phyloP scores from a whole-genome alignment of 2,329 filamentous ascomycete genomes.

The Fusarium sp. region DNA sequence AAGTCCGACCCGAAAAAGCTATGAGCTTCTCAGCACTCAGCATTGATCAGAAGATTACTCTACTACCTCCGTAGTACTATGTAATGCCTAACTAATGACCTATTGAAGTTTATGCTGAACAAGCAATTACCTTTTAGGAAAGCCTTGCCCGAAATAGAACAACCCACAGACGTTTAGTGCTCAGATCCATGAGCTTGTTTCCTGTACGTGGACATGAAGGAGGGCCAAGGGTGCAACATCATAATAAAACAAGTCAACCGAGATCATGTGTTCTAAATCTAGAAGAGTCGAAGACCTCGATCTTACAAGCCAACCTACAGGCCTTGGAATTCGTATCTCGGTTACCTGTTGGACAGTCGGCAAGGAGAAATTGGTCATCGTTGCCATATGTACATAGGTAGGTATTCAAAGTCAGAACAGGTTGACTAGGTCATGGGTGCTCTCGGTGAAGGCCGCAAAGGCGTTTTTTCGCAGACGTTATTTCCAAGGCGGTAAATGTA shows the following conservation, averaged over 20 bases:
- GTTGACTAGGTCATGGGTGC: neutral
- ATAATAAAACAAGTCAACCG: slow-evolving; percentile 28
- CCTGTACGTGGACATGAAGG: slow-evolving; percentile 23
- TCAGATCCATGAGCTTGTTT: slow-evolving; percentile 30
- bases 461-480: neutral
- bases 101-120: slow-evolving; percentile 12
- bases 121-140: slow-evolving; percentile 14
- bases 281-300: slow-evolving; percentile 8
- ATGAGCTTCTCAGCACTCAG: slow-evolving; percentile 32
- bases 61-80: slow-evolving; percentile 8
- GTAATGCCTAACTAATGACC: neutral
- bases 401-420: neutral
- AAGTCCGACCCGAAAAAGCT: slow-evolving; percentile 10
- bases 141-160: slow-evolving; percentile 18
- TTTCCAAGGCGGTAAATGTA: slow-evolving; percentile 25
- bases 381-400: slow-evolving; percentile 4
- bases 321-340: slow-evolving; percentile 23
- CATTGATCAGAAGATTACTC: slow-evolving; percentile 17
- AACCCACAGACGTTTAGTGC: slow-evolving; percentile 12
- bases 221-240: slow-evolving; percentile 20
- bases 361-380: slow-evolving; percentile 14
- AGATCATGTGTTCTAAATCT: slow-evolving; percentile 36
- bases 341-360: slow-evolving; percentile 16
- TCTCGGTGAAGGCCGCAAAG: slow-evolving; percentile 12
- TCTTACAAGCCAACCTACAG: slow-evolving; percentile 1